Evolutionary conservation across 345 rosid species (phyloP), one percentile per base, ranked within the genome.

Genomic region (Brassica nigra): DNA sequence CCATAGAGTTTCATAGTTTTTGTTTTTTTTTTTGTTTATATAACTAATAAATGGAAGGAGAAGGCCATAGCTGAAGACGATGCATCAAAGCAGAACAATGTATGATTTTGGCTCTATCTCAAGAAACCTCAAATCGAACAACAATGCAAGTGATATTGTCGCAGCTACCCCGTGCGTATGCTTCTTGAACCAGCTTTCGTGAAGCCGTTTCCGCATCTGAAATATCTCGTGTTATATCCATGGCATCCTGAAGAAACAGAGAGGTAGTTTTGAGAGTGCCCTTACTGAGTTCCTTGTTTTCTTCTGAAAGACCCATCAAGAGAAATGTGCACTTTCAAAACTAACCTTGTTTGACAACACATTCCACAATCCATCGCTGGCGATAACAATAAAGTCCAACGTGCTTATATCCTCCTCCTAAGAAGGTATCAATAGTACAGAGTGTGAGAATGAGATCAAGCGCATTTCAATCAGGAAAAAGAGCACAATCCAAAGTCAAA

Each of bases 281-380:
- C 11, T 10, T 44, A 44, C 52, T 44, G n/a, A 44, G 55, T 49
- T 14, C 7, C 15, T 49, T 49, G 55, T 49, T 12, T 49, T 49
- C 15, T 3, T 44, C 55, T 49, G n/a, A 47, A 12, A 12, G 6
- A 12, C 18, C 6, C 18, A 49, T 14, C 55, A 49, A 49, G 55
- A n/a, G 55, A 49, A 14, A 33, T 75, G 57, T 63, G 37, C 27
- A 49, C 15, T 39, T 42, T 15, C 28, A 44, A 62, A 28, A 30
- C 74, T 20, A 18, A 81, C 82, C 96, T 91, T 90, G 76, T 95
- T 95, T 63, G 97, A 81, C 44, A 95, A 91, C 69, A 95, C 99
- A 82, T 95, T 97, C 98, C 99, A 95, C 44, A 93, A 79, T 76
- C 99, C 99, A 87, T 95, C 55, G 62, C 98, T 95, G 27, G 99